phyloP scores from a whole-genome alignment of 1,139 yeast genomes.

The Geotrichum cucujoidarum region DNA sequence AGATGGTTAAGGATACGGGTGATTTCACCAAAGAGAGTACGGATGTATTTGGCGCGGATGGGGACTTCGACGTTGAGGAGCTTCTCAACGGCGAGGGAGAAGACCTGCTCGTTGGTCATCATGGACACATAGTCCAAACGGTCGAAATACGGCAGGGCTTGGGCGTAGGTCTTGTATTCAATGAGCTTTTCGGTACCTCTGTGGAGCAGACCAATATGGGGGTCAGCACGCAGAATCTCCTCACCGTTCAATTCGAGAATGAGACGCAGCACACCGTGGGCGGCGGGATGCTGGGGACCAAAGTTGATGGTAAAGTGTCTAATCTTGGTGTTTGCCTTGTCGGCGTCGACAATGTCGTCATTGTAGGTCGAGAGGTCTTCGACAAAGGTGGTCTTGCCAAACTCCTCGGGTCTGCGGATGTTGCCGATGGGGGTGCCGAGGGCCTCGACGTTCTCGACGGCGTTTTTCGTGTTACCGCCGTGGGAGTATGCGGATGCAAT shows the following conservation, averaged over 20 bases:
- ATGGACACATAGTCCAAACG: conserved; percentile 83
- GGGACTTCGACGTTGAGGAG: conserved; percentile 82
- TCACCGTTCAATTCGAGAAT: conserved; percentile 85
- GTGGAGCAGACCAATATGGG: conserved; percentile 82
- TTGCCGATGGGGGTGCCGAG: conserved; percentile 35
- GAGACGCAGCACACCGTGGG: conserved; percentile 84
- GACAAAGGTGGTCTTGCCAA: conserved; percentile 35
- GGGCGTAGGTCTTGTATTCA: conserved; percentile 76
- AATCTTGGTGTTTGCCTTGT: conserved; percentile 45
- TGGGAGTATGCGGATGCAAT: conserved; percentile 16
- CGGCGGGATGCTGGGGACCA: conserved; percentile 94
- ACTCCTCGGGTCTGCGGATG: conserved; percentile 32
- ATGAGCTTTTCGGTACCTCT: conserved; percentile 87
- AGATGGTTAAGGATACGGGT: conserved; percentile 80
- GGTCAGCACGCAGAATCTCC: conserved; percentile 81
- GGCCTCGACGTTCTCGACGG: conserved; percentile 26
- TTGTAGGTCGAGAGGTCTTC: conserved; percentile 33
- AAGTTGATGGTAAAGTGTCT: conserved; percentile 86
- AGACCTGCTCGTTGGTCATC: conserved; percentile 91
- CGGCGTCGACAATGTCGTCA: conserved; percentile 27
- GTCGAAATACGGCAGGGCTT: conserved; percentile 85
- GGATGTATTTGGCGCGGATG: conserved; percentile 73
- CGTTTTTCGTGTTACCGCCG: conserved; percentile 18
- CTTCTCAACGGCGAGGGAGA: conserved; percentile 82
- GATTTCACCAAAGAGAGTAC: conserved; percentile 83